These are phyloP conservation scores for Nicotiana knightiana DNA, from an alignment of 257 asterid species.

Conservation along the genomic window DNA sequence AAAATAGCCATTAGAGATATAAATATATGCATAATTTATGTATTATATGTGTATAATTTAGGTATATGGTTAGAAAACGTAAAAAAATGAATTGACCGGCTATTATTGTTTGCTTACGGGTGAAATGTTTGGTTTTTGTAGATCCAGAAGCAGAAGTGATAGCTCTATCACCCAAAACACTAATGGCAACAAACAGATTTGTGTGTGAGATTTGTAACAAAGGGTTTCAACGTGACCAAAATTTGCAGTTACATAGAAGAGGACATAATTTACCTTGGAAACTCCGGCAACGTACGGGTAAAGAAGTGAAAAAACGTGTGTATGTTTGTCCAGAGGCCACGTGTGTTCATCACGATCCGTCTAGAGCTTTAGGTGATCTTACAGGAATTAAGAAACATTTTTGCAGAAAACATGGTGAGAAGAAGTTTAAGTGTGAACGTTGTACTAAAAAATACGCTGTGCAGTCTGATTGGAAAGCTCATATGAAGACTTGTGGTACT, in stretches of 20 bases:
- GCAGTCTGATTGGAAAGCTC: conserved; percentile 89
- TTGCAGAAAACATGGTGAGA: conserved; percentile 91
- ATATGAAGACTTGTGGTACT: conserved; percentile 88
- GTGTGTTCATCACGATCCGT: conserved; percentile 76
- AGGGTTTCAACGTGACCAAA: conserved; percentile 93
- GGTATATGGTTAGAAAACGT: no score
- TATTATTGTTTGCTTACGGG: background rate
- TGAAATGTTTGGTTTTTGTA: conserved; percentile 10
- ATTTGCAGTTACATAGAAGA: conserved; percentile 80
- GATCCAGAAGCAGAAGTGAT: conserved; percentile 95
- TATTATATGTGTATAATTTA: no score
- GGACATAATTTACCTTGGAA: conserved; percentile 99
- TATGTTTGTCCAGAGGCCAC: conserved; percentile 73
- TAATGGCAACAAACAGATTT: conserved; percentile 75
- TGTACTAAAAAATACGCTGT: conserved; percentile 87
- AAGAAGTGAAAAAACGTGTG: conserved; percentile 61
- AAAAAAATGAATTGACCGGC: no score
- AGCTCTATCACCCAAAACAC: conserved; percentile 65
- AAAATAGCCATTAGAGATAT: no score
- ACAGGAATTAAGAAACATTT: conserved; percentile 90
- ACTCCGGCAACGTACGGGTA: conserved; percentile 56
- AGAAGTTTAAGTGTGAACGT: conserved; percentile 76
- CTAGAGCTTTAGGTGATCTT: conserved; percentile 86
- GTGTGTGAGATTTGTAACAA: conserved; percentile 92
- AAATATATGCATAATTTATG: no score